phyloP scores from a whole-genome alignment of 345 rosid species.

The Moricandia arvensis region DNA sequence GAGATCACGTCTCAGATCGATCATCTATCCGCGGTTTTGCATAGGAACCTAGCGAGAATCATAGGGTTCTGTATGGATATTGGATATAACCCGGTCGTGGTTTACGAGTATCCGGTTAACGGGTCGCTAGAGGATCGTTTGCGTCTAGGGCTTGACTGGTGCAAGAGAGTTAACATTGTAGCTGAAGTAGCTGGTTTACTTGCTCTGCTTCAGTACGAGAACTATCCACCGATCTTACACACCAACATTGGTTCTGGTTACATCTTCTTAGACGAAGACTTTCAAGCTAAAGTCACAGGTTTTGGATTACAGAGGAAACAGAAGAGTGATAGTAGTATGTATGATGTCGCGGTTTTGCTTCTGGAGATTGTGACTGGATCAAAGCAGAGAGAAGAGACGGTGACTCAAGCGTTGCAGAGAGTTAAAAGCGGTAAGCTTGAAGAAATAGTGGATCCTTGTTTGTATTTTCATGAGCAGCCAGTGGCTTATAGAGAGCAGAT shows the following conservation, averaged over 20 bases:
- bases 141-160: slow-evolving; percentile 63
- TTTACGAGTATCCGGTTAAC: slow-evolving; percentile 69
- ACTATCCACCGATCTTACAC: slow-evolving; percentile 67
- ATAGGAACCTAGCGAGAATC: slow-evolving; percentile 62
- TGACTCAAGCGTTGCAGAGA: slow-evolving; percentile 51
- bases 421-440: slow-evolving; percentile 61
- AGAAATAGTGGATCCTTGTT: slow-evolving; percentile 65
- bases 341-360: slow-evolving; percentile 62
- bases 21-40: slow-evolving; percentile 54
- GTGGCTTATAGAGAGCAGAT: slow-evolving; percentile 56
- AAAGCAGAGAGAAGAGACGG: slow-evolving; percentile 39
- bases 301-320: slow-evolving; percentile 49
- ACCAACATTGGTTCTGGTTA: slow-evolving; percentile 49
- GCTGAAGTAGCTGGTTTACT: slow-evolving; percentile 66
- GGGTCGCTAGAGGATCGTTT: slow-evolving; percentile 62
- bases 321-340: slow-evolving; percentile 46
- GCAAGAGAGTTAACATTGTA: slow-evolving; percentile 55
- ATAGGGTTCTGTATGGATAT: slow-evolving; percentile 70
- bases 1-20: slow-evolving; percentile 59
- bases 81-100: slow-evolving; percentile 52
- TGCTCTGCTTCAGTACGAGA: slow-evolving; percentile 63
- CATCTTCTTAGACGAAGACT: slow-evolving; percentile 61
- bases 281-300: slow-evolving; percentile 57
- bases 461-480: slow-evolving; percentile 68
- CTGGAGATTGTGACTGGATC: slow-evolving; percentile 71